These are phyloP conservation scores for Myxozyma udenii DNA, from an alignment of 805 yeast species.

Conservation along the genomic window DNA sequence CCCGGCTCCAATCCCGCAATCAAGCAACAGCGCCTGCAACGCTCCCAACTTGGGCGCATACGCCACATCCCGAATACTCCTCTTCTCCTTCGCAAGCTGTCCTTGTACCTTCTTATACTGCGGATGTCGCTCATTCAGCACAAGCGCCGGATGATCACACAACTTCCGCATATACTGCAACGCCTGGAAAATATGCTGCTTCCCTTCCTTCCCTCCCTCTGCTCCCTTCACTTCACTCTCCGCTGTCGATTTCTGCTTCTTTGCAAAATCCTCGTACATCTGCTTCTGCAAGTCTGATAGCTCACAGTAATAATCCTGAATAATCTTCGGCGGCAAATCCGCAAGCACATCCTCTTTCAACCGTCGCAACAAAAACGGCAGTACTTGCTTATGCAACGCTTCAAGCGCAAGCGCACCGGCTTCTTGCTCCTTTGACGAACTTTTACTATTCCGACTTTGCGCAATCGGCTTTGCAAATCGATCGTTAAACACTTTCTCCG, in stretches of 20 bases:
- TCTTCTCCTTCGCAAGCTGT: slow-evolving; percentile 56
- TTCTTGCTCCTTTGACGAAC: slow-evolving; percentile 85
- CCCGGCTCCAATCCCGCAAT: slow-evolving; percentile 82
- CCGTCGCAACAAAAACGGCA: slow-evolving; percentile 94
- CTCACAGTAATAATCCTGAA: slow-evolving; percentile 97
- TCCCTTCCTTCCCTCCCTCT: slow-evolving; percentile 46
- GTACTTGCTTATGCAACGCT: slow-evolving; percentile 90
- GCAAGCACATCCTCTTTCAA: slow-evolving; percentile 93
- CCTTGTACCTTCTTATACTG: slow-evolving; percentile 65
- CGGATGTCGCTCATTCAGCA: slow-evolving; percentile 78
- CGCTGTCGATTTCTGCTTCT: slow-evolving; percentile 72
- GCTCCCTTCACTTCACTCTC: slow-evolving; percentile 35
- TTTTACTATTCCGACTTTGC: slow-evolving; percentile 83
- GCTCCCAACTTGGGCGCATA: slow-evolving; percentile 91
- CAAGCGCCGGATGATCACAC: slow-evolving; percentile 95
- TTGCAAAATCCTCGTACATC: slow-evolving; percentile 83
- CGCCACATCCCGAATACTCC: slow-evolving; percentile 64
- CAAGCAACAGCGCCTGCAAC: slow-evolving; percentile 70
- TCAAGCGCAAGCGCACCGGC: slow-evolving; percentile 95
- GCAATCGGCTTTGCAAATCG: slow-evolving; percentile 98
- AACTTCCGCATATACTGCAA: slow-evolving; percentile 94
- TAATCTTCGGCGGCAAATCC: slow-evolving; percentile 96
- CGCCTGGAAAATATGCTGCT: slow-evolving; percentile 95
- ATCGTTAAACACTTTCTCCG: slow-evolving; percentile 90
- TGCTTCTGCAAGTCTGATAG: slow-evolving; percentile 85